Evolutionary conservation across 805 yeast genomes (phyloP).

Genomic region (Kodamaea nitidulidarum): DNA sequence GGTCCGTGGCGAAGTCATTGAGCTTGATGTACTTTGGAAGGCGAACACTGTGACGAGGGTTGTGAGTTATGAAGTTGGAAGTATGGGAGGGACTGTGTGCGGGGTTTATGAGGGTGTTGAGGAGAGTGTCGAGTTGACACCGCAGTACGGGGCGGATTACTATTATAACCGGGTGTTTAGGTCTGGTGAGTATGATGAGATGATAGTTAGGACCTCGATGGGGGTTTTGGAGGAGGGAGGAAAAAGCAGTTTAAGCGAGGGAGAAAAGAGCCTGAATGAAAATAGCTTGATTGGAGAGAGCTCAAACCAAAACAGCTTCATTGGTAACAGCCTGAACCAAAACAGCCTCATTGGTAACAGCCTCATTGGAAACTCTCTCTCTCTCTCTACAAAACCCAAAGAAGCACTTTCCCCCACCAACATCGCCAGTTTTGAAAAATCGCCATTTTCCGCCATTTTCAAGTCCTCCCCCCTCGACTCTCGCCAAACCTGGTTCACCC

Average conservation of each 20-base stretch:
- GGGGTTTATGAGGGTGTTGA: no score
- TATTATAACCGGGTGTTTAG: conserved; percentile 47
- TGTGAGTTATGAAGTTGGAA: conserved; percentile 16
- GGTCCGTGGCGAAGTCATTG: background rate
- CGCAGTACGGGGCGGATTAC: conserved; percentile 30
- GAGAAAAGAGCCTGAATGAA: background rate
- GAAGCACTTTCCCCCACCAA: no score
- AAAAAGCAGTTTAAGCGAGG: conserved; percentile 31
- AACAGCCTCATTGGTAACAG: no score
- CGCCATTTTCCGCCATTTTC: background rate
- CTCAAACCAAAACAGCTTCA: no score
- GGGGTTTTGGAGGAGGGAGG: conserved; percentile 35
- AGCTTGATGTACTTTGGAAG: background rate
- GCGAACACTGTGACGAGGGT: conserved; percentile 25
- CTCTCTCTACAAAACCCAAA: no score
- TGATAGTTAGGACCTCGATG: conserved; percentile 50
- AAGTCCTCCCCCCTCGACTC: background rate
- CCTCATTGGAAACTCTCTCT: no score
- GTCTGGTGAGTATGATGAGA: conserved; percentile 44
- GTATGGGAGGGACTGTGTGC: no score
- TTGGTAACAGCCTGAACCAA: no score
- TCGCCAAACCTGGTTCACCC: conserved; percentile 52
- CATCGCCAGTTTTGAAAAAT: no score
- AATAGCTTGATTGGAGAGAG: background rate
- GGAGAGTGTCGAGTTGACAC: conserved; percentile 46